These are phyloP conservation scores for Sugiyamaella paludigena DNA, from an alignment of 1,139 yeast species.

Conservation along the genomic window DNA sequence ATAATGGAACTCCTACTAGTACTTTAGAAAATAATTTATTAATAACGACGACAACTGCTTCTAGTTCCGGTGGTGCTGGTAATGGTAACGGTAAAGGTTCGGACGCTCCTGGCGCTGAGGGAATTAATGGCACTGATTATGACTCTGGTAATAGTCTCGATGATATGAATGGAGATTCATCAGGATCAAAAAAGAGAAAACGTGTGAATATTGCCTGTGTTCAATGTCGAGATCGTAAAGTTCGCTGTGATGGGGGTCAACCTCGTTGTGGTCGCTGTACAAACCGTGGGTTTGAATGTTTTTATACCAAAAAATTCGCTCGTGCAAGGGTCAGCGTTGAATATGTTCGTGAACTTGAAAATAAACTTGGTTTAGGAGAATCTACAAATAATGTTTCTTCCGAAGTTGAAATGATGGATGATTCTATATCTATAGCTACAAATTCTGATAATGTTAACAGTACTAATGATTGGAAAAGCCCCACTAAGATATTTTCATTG, in stretches of 20 bases:
- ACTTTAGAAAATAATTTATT: neutral
- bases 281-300: constrained; percentile 15
- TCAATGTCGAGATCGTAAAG: constrained; percentile 24
- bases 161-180: neutral
- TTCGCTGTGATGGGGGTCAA: constrained; percentile 23
- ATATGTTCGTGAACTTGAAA: constrained; percentile 21
- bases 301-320: constrained; percentile 13
- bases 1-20: neutral
- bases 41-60: neutral
- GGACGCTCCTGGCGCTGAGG: no score
- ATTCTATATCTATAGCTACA: neutral
- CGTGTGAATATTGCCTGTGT: constrained; percentile 21
- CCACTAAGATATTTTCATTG: neutral
- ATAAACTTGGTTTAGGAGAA: constrained; percentile 9
- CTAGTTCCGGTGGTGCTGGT: neutral
- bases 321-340: constrained; percentile 19
- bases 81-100: no score
- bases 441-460: neutral
- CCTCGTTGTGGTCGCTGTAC: constrained; percentile 21
- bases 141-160: neutral
- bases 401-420: neutral
- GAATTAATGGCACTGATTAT: no score
- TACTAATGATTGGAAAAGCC: neutral
- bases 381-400: neutral
- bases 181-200: constrained; percentile 3